Evolutionary conservation across 176 grass and related monocot species (phyloP), one percentile per base, ranked within the genome.

Genomic region (Guadua angustifolia): DNA sequence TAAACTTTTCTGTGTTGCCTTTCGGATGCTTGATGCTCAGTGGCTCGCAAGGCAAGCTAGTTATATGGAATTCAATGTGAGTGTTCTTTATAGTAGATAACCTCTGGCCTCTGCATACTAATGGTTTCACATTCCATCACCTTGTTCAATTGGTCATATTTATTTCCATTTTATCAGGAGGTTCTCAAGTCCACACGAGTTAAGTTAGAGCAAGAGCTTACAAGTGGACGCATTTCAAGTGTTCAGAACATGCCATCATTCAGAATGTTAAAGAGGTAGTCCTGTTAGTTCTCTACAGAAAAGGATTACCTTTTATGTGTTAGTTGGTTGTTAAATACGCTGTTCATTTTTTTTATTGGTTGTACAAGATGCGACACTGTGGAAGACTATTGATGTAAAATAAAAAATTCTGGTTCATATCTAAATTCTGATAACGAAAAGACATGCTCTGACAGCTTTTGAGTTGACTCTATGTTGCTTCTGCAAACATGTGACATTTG

Each of bases 41-140:
- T 99, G 93, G 96, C 87, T 99, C 9, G 64, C 83, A 33, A 94
- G 85, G 74, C 55, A 52, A 85, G 93, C 93, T 68, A 92, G 77
- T 60, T 99, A 95, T 68, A 99, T 99, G 91, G 89, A 99, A 81
- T 99, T 95, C 49, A 99, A 99, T 79, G 93, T 95, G 67, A 79
- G 74, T 26, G n/a, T 71, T 80, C 14, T 64, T 40, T 40, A 46
- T 70, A 18, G 1, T 66, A 46, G 38, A 75, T 36, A 32, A 32
- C 72, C 16, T 64, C 22, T 75, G 44, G 24, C 72, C 16, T 64
- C 22, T 75, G 44, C 66, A 66, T 39, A 18, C 21, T 82, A 72
- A 50, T 68, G 16, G n/a, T 39, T 84, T 68, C 29, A 16, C 5
- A 16, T 75, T 60, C 52, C 49, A 62, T 78, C 21, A 73, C 17